Evolutionary conservation across 345 rosid species (phyloP), one percentile per base, ranked within the genome.

Genomic region (Sonneratia alba): DNA sequence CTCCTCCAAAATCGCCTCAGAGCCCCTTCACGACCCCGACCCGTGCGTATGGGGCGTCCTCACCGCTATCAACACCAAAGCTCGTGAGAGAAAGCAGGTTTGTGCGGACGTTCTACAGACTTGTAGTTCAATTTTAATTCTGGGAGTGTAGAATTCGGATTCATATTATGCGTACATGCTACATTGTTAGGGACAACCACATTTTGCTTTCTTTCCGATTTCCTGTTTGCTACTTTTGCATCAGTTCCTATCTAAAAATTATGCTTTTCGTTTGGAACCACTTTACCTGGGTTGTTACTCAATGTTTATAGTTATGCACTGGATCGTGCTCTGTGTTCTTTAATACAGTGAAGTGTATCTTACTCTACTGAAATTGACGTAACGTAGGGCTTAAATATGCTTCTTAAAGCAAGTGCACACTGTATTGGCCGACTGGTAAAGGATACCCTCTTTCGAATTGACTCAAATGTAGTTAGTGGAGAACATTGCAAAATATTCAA

Each of bases 1-100:
- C 47, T 97, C 97, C 68, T 72, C 85, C 72, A 89, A 81, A 27
- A 72, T 87, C 80, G 74, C 97, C 45, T 77, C 96, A 36, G 91
- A 90, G 81, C 89, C 94, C 61, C 85, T 95, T 56, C 83, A 79
- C 57, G 83, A 85, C 78, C 75, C 77, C 71, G 97, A 89, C 64
- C 84, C 90, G 1, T 66, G 80, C 51, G 99, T 90, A 40, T 95
- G 97, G 97, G 97, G 89, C 4, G 94, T 95, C 70, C 97, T 95
- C 77, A 92, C 97, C 70, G 97, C 97, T 15, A 87, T 92, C 74
- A 87, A 96, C 67, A 77, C 67, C 80, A 84, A 77, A 67, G 93
- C 99, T 43, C 92, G 99, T 67, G 87, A 84, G 72, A 91, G 97
- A 70, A 83, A 67, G 43, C 96, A 95, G 89, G 99, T 87, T 62